Conservation (phyloP, 164 flowering plant genomes). For the Vitis amurensis region DNA sequence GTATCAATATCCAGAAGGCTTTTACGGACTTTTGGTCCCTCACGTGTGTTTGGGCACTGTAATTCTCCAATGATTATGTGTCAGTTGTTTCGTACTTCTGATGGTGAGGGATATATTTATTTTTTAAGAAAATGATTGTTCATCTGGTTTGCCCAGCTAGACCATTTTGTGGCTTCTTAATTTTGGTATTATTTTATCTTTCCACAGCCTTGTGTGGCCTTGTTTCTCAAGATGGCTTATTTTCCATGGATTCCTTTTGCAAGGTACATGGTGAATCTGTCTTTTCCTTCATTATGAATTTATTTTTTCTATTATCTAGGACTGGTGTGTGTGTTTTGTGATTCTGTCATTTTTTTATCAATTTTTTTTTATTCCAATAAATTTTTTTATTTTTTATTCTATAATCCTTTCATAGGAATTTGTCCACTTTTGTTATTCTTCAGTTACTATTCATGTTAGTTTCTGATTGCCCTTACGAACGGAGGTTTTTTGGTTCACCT, state of each 20-base stretch:
- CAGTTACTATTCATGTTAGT: too few species aligned
- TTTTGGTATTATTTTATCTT: neutral
- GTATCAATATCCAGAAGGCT: constrained; percentile 31
- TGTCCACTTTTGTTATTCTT: too few species aligned
- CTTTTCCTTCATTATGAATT: too few species aligned
- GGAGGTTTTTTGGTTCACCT: too few species aligned
- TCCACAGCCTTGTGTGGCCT: constrained; percentile 19
- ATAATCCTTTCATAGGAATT: neutral
- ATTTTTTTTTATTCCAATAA: neutral
- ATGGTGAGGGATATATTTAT: constrained; percentile 13
- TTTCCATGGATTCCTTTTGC: constrained; percentile 13
- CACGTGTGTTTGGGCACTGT: constrained; percentile 9
- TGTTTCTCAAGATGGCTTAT: constrained; percentile 10
- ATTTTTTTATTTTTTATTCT: neutral
- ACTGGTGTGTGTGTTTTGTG: too few species aligned
- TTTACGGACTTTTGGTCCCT: constrained; percentile 32
- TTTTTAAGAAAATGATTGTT: neutral
- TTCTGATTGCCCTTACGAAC: too few species aligned
- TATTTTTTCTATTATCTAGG: too few species aligned
- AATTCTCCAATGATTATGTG: constrained; percentile 9
- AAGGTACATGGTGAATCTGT: constrained; percentile 16
- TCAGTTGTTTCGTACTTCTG: constrained; percentile 14
- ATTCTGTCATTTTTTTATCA: neutral
- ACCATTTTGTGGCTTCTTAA: neutral
- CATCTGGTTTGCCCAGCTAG: neutral